Evolutionary conservation across 2,329 filamentous ascomycete species (phyloP).

Genomic region (Aspergillus sp.): DNA sequence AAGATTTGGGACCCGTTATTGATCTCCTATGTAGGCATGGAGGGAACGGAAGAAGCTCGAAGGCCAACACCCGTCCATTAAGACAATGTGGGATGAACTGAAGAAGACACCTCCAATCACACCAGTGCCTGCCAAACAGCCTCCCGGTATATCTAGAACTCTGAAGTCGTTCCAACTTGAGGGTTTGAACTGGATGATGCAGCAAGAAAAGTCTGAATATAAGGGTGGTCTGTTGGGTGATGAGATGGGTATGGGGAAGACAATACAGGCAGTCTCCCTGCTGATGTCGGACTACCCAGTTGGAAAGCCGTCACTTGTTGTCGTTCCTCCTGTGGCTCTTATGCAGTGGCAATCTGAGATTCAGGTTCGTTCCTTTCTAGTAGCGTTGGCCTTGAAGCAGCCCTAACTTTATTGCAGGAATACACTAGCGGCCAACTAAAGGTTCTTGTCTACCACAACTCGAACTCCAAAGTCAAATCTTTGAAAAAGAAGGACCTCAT

Average conservation of each 20-base stretch:
- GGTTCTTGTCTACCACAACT: conserved; percentile 83
- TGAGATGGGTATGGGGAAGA: conserved; percentile 98
- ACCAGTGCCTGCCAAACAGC: conserved; percentile 61
- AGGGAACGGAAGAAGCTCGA: conserved; percentile 64
- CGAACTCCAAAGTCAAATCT: conserved; percentile 73
- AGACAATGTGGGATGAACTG: conserved; percentile 77
- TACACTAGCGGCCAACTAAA: conserved; percentile 86
- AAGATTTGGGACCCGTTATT: conserved; percentile 21
- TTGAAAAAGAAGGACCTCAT: conserved; percentile 68
- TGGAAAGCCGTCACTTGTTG: conserved; percentile 72
- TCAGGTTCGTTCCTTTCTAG: conserved; percentile 42
- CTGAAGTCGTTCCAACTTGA: conserved; percentile 92
- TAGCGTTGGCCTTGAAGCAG: neutral
- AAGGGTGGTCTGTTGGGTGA: conserved; percentile 87
- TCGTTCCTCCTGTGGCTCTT: conserved; percentile 85
- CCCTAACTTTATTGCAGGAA: conserved; percentile 18
- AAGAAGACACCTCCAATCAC: conserved; percentile 61
- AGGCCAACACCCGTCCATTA: conserved; percentile 66
- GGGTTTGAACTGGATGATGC: conserved; percentile 88
- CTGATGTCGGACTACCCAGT: conserved; percentile 97
- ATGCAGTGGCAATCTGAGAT: conserved; percentile 94
- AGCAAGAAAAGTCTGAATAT: conserved; percentile 79
- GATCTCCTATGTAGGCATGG: conserved; percentile 26
- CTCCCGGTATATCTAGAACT: conserved; percentile 67
- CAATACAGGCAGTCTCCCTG: conserved; percentile 92